These are phyloP conservation scores for Neopestalotiopsis sp. DNA, from an alignment of 2,329 filamentous ascomycete species.

Conservation along the genomic window DNA sequence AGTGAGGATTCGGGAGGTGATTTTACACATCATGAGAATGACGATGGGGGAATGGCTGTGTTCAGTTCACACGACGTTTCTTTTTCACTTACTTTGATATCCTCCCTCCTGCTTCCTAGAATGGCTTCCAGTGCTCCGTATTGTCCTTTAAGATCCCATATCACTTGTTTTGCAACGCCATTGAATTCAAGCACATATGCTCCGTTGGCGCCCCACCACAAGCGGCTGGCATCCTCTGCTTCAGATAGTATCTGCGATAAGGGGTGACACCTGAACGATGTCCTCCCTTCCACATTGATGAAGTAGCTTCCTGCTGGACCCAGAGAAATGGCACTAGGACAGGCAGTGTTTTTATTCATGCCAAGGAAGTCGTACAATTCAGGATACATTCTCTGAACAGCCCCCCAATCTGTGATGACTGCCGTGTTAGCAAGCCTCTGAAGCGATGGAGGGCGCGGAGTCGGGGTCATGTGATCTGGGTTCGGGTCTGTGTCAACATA, in stretches of 20 bases:
- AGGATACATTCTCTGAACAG: background rate
- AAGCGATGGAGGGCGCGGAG: background rate
- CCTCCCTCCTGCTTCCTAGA: background rate
- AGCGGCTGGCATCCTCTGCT: background rate
- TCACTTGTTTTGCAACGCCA: background rate
- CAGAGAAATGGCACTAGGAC: background rate
- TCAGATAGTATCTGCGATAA: background rate
- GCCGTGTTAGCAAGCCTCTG: background rate
- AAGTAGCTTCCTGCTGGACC: background rate
- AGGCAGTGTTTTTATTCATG: background rate
- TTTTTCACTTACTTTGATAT: background rate
- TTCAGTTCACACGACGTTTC: too few species aligned
- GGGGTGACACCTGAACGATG: background rate
- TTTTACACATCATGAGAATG: background rate
- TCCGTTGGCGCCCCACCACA: background rate
- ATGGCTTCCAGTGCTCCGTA: background rate
- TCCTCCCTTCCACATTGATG: background rate
- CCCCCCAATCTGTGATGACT: background rate
- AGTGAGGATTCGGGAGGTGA: background rate
- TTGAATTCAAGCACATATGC: background rate
- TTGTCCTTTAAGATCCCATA: background rate
- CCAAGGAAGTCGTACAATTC: background rate
- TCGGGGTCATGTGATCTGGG: too few species aligned
- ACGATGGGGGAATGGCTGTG: too few species aligned
- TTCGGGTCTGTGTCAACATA: background rate